phyloP scores from a whole-genome alignment of 2,329 filamentous ascomycete genomes.

The Diplodia sapinea region DNA sequence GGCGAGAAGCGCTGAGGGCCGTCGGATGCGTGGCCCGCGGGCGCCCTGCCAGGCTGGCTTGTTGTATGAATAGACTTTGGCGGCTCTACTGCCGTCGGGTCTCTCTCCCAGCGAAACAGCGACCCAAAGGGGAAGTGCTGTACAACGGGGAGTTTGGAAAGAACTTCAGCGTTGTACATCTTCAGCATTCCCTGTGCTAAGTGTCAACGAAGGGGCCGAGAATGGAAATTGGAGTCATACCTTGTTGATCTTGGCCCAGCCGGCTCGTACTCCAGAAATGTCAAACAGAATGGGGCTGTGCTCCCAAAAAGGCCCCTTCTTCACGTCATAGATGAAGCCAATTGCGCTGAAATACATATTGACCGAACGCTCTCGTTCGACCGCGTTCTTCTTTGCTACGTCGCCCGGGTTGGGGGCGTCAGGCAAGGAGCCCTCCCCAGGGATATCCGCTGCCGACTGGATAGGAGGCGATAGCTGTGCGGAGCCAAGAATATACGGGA shows the following conservation, averaged over 20 bases:
- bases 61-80: conserved; percentile 45
- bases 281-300: conserved; percentile 95
- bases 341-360: conserved; percentile 92
- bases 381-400: conserved; percentile 57
- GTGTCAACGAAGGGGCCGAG: conserved; percentile 15
- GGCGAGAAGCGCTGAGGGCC: conserved; percentile 39
- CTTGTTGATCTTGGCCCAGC: conserved; percentile 98
- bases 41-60: conserved; percentile 43
- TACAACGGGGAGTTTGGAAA: conserved; percentile 97
- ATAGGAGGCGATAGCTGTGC: conserved; percentile 86
- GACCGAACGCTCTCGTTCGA: conserved; percentile 48
- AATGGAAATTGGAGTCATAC: conserved; percentile 36
- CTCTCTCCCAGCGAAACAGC: conserved; percentile 56
- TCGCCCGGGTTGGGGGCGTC: conserved; percentile 71
- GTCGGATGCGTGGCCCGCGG: conserved; percentile 36
- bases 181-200: conserved; percentile 84
- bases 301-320: conserved; percentile 91
- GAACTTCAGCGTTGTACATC: conserved; percentile 97
- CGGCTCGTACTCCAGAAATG: conserved; percentile 81
- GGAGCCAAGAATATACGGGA: conserved; percentile 93
- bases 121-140: conserved; percentile 75
- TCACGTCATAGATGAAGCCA: conserved; percentile 97
- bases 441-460: conserved; percentile 60
- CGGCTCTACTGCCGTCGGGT: conserved; percentile 47
- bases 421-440: conserved; percentile 77